phyloP scores from a whole-genome alignment of 2,329 filamentous ascomycete species.

The Alternaria ethzedia region DNA sequence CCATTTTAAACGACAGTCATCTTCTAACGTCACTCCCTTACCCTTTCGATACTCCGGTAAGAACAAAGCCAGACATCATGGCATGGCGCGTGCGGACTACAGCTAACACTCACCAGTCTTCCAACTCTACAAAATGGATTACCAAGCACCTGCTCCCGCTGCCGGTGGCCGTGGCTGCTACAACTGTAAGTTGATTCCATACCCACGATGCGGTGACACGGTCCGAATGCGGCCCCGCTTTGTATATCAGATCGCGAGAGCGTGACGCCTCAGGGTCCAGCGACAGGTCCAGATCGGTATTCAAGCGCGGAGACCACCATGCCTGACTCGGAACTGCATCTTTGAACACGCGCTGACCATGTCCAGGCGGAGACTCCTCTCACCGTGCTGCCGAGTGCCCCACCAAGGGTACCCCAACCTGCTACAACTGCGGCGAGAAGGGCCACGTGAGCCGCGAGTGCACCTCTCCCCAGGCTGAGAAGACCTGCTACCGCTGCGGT shows the following conservation, averaged over 20 bases:
- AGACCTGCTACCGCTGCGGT: conserved; percentile 75
- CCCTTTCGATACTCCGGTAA: conserved; percentile 31
- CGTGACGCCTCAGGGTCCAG: not conserved
- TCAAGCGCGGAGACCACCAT: not conserved
- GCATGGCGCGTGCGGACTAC: conserved; percentile 11
- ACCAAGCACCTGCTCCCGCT: conserved; percentile 42
- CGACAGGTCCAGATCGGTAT: not conserved
- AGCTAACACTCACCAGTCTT: conserved; percentile 32
- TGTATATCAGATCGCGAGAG: not conserved
- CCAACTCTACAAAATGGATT: conserved; percentile 42
- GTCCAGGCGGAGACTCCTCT: conserved; percentile 55
- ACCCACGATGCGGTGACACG: not conserved
- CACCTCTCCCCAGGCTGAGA: conserved; percentile 86
- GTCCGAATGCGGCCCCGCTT: conserved; percentile 8
- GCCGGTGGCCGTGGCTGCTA: conserved; percentile 50
- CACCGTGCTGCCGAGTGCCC: conserved; percentile 60
- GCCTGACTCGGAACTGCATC: not conserved
- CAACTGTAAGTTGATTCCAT: conserved; percentile 46
- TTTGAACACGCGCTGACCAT: conserved; percentile 17
- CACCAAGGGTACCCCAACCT: conserved; percentile 57
- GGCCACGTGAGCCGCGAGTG: conserved; percentile 77
- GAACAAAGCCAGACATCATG: conserved; percentile 11
- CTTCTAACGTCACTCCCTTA: conserved; percentile 29
- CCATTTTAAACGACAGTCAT: conserved; percentile 13
- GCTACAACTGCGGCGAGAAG: conserved; percentile 58